A percentile compares a stretch with the other conserved stretches of the same genome.
phyloP scores from a whole-genome alignment of 2,329 filamentous ascomycete species.

The Chaetomiaceae sp. region DNA sequence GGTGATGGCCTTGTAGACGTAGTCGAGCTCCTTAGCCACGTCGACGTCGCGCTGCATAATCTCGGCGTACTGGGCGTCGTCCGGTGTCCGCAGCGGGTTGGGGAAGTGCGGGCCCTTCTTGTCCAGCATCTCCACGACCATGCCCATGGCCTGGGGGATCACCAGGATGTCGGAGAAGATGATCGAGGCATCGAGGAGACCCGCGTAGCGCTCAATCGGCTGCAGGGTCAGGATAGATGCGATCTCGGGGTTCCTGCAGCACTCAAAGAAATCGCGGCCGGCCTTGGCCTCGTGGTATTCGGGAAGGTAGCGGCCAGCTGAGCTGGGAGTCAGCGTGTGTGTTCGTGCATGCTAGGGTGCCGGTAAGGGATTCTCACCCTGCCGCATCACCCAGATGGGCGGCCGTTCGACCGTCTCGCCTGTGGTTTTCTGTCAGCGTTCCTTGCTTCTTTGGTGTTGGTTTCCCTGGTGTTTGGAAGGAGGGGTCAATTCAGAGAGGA shows the following conservation, averaged over 20 bases:
- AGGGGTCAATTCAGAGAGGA: too few relatives aligned
- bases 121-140: constrained; percentile 98
- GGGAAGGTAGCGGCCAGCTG: constrained; percentile 92
- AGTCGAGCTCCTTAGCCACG: constrained; percentile 77
- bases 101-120: constrained; percentile 97
- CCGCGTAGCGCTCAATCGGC: constrained; percentile 84
- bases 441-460: neutral
- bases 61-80: constrained; percentile 75
- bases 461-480: too few relatives aligned
- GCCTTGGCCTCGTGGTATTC: constrained; percentile 97
- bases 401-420: constrained; percentile 88
- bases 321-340: constrained; percentile 15
- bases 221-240: constrained; percentile 91
- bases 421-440: constrained; percentile 36
- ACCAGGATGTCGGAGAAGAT: constrained; percentile 99
- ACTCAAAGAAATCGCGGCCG: constrained; percentile 90
- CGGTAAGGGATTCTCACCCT: constrained; percentile 54
- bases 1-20: constrained; percentile 94
- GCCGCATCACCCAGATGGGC: constrained; percentile 98
- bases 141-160: constrained; percentile 95
- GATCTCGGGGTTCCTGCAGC: constrained; percentile 88
- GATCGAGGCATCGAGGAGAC: constrained; percentile 91
- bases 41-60: constrained; percentile 76
- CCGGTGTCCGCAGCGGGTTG: constrained; percentile 69
- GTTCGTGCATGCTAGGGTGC: constrained; percentile 11